Evolutionary conservation across 345 rosid genomes (phyloP).

Genomic region (Gossypium longicalyx): DNA sequence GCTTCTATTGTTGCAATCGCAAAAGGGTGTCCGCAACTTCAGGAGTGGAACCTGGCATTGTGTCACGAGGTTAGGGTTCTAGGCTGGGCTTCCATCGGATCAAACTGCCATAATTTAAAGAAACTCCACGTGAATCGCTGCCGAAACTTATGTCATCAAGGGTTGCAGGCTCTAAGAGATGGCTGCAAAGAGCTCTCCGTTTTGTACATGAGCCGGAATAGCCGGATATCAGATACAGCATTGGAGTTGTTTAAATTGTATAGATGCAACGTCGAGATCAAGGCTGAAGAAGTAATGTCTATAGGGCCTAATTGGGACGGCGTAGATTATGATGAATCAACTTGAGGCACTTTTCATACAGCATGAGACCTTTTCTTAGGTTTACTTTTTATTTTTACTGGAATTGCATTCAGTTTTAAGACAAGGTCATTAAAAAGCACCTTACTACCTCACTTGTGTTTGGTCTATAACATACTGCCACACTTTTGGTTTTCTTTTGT

Average conservation of each 20-base stretch:
- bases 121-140: slow-evolving; percentile 72
- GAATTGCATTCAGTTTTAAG: not conserved
- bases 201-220: slow-evolving; percentile 24
- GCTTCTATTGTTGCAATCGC: slow-evolving; percentile 62
- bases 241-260: slow-evolving; percentile 10
- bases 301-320: slow-evolving; percentile 6
- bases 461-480: not conserved
- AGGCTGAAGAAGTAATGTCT: not conserved
- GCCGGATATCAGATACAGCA: not conserved
- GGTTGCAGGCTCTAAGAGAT: slow-evolving; percentile 49
- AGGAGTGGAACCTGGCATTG: slow-evolving; percentile 68
- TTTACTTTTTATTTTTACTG: not conserved
- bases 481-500: not conserved
- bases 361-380: not conserved
- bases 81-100: slow-evolving; percentile 64
- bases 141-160: slow-evolving; percentile 50
- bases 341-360: not conserved
- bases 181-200: slow-evolving; percentile 60
- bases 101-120: slow-evolving; percentile 48
- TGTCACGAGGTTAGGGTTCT: slow-evolving; percentile 51
- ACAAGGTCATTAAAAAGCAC: not conserved
- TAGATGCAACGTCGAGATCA: not conserved
- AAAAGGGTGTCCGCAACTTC: slow-evolving; percentile 59
- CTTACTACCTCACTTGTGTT: not conserved
- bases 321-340: not conserved